Percentiles rank a stretch among this genome's conserved stretches.
Conservation (phyloP, 202 grass and related monocot genomes). For the Setaria viridis region DNA sequence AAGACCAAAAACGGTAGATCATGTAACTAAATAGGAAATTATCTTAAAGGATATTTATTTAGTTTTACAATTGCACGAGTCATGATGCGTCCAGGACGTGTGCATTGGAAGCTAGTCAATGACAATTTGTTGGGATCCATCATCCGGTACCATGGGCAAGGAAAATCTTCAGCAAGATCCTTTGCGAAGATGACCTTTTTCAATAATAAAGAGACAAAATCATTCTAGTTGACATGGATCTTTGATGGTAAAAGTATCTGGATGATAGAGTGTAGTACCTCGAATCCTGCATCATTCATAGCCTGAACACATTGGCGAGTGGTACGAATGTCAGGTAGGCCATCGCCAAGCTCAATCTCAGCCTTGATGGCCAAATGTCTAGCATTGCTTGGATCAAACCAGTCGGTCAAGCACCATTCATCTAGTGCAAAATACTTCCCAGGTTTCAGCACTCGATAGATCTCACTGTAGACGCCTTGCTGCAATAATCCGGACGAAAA, state of each 20-base stretch:
- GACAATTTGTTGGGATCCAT: background rate
- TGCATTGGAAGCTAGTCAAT: background rate
- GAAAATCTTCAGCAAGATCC: background rate
- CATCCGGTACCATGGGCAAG: slow-evolving; percentile 42
- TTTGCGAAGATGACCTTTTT: background rate
- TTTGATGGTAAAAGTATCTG: background rate
- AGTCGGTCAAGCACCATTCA: slow-evolving; percentile 72
- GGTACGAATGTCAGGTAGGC: slow-evolving; percentile 66
- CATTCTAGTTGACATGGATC: background rate
- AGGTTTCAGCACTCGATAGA: slow-evolving; percentile 71
- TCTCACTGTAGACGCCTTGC: slow-evolving; percentile 50
- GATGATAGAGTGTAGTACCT: background rate
- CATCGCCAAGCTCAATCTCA: slow-evolving; percentile 73
- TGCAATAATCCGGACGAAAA: background rate
- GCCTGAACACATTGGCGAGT: slow-evolving; percentile 71
- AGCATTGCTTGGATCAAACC: slow-evolving; percentile 56
- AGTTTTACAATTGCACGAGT: background rate
- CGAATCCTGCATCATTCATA: slow-evolving; percentile 68
- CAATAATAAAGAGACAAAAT: background rate
- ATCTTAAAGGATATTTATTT: too few species aligned
- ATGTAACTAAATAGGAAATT: background rate
- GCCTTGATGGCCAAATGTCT: slow-evolving; percentile 65
- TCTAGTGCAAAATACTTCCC: slow-evolving; percentile 66
- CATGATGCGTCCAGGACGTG: background rate
- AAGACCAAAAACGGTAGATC: background rate